Evolutionary conservation across 2,329 filamentous ascomycete species (phyloP).

Genomic region (Amylocarpus encephaloides): DNA sequence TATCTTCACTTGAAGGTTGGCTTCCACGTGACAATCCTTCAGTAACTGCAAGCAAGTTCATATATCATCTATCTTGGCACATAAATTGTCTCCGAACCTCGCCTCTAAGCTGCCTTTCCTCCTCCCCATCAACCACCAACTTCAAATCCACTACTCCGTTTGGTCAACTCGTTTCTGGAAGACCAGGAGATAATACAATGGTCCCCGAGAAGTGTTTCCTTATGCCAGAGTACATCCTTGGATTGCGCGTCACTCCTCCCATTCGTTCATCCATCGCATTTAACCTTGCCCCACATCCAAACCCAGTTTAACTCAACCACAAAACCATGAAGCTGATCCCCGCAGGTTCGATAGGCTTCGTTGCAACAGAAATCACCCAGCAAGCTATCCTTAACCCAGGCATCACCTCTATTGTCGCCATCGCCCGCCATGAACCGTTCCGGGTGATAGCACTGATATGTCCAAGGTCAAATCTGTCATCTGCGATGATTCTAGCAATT

Average conservation of each 20-base stretch:
- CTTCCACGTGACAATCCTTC: too few species aligned
- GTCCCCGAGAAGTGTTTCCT: neutral
- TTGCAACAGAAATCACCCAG: conserved; percentile 33
- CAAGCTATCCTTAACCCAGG: conserved; percentile 29
- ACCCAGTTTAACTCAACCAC: too few species aligned
- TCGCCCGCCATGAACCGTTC: conserved; percentile 25
- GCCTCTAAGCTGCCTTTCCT: neutral
- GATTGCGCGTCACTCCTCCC: too few species aligned
- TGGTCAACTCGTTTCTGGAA: too few species aligned
- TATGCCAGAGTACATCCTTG: too few species aligned
- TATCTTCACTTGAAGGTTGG: too few species aligned
- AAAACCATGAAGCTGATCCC: conserved; percentile 33
- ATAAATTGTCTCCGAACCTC: neutral
- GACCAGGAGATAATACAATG: neutral
- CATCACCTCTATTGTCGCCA: conserved; percentile 30
- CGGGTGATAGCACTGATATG: conserved; percentile 8
- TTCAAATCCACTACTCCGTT: neutral
- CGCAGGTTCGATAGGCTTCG: conserved; percentile 32
- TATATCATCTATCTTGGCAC: too few species aligned
- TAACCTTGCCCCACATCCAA: too few species aligned
- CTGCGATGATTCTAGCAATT: conserved; percentile 31
- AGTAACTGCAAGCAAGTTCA: too few species aligned
- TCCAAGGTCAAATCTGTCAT: conserved; percentile 32
- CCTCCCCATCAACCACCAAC: neutral
- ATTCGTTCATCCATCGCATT: too few species aligned